Percentiles rank a stretch among this genome's conserved stretches.
Evolutionary conservation across 257 asterid species (phyloP).

Genomic region (Galeopsis tetrahit): DNA sequence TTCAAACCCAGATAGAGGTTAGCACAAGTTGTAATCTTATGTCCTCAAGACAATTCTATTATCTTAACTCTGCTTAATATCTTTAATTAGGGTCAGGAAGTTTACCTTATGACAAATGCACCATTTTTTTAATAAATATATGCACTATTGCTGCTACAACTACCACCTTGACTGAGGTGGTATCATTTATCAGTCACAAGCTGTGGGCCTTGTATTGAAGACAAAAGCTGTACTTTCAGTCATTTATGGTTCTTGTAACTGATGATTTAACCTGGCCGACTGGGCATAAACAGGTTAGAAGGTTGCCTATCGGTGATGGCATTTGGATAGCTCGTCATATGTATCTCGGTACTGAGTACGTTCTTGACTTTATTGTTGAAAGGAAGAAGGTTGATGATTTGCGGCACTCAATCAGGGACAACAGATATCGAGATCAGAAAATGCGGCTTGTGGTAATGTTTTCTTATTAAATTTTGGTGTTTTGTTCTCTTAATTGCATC

Average conservation of each 20-base stretch:
- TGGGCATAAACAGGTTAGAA: conserved; percentile 64
- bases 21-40: conserved; percentile 34
- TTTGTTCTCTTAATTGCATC: conserved; percentile 28
- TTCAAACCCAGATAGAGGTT: conserved; percentile 74
- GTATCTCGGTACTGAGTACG: conserved; percentile 63
- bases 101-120: neutral
- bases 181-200: conserved; percentile 23
- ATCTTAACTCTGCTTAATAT: conserved; percentile 14
- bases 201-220: conserved; percentile 21
- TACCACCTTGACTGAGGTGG: conserved; percentile 35
- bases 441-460: conserved; percentile 80
- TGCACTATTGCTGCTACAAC: conserved; percentile 19
- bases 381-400: conserved; percentile 96
- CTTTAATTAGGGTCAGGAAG: conserved; percentile 11
- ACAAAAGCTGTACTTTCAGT: neutral
- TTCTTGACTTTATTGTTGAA: conserved; percentile 96
- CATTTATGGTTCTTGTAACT: conserved; percentile 14
- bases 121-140: neutral
- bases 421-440: conserved; percentile 92
- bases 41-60: conserved; percentile 13
- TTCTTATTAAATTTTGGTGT: conserved; percentile 18
- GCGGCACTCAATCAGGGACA: conserved; percentile 89
- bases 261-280: conserved; percentile 21
- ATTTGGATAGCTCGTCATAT: conserved; percentile 95
- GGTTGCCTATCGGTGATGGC: conserved; percentile 94